phyloP scores from a whole-genome alignment of 2,329 filamentous ascomycete genomes.

The Aspergillus sp. region DNA sequence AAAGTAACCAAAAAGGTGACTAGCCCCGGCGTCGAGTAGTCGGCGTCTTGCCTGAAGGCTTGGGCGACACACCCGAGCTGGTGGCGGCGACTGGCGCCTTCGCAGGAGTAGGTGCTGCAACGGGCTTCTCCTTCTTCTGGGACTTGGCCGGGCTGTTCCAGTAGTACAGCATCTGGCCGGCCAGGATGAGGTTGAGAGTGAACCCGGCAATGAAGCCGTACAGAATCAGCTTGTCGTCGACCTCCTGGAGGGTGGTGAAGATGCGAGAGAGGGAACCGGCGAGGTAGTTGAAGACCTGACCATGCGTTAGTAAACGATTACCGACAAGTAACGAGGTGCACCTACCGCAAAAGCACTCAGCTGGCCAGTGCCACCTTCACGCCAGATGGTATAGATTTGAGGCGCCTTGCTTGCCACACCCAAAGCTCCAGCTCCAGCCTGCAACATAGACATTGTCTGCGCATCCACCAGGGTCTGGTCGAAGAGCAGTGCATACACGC shows the following conservation, averaged over 20 bases:
- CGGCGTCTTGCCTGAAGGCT: constrained; percentile 50
- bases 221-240: constrained; percentile 92
- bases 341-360: constrained; percentile 92
- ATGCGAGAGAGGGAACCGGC: constrained; percentile 88
- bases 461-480: constrained; percentile 63
- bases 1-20: constrained; percentile 4
- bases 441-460: constrained; percentile 69
- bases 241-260: constrained; percentile 96
- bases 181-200: constrained; percentile 81
- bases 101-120: constrained; percentile 21
- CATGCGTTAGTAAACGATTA: background rate
- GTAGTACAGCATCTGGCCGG: constrained; percentile 91
- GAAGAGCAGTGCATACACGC: constrained; percentile 69
- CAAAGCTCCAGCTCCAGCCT: constrained; percentile 80
- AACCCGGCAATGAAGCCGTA: constrained; percentile 94
- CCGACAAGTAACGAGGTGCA: constrained; percentile 21
- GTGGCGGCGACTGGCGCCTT: constrained; percentile 36
- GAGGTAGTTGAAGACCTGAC: constrained; percentile 96
- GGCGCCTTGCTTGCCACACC: constrained; percentile 89
- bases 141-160: constrained; percentile 68
- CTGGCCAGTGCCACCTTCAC: constrained; percentile 87
- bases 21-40: constrained; percentile 59
- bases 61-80: constrained; percentile 46
- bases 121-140: constrained; percentile 31
- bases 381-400: constrained; percentile 85